Base-by-base conservation (phyloP, 2,329 filamentous ascomycete species). In the Atkinsonella texensis region DNA sequence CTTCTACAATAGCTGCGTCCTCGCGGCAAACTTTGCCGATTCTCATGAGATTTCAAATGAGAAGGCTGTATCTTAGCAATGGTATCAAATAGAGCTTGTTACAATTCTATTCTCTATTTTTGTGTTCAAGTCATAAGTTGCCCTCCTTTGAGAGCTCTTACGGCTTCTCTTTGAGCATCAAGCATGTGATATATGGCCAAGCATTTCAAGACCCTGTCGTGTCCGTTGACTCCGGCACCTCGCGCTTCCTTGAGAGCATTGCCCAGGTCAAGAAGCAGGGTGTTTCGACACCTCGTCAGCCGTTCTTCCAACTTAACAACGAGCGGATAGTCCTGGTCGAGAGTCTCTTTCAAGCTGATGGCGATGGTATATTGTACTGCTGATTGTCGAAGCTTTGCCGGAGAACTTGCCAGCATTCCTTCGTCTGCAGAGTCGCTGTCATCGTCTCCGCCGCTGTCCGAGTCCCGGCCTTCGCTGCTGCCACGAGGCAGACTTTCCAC, bases 211-310 rank as follows among this genome's bases (percentile, higher is more conserved):
- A 79, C 56, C 47, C 74, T 70, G 4, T 64, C 59, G 46, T 74
- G 71, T 0, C 72, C 75, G 17, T 62, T 66, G 0, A 56, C 43
- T 0, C 74, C 74, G 0, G 71, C 70, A 50, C 69, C 72, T 40
- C 66, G 67, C 3, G 70, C 67, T 53, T 73, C 71, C 49, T 68
- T 71, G 23, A 72, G 57, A 1, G 78, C 77, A 20, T 75, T 72
- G 43, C 70, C 70, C 17, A 81, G 62, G 48, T 82, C 79, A 4
- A 82, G 63, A 9, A 82, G 61, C 20, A 82, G 66, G 0, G 77
- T 81, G 55, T 75, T 79, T 49, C 76, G 71, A 56, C 79, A 81
- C 49, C 73, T 69, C 2, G 63, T 62, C 52, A 81, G 65, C 39
- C 77, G 71, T 50, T 79, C 76, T 49, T 75, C 73, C 55, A 71